Base-by-base conservation (phyloP, 176 grass and related monocot species). In the Ananas comosus region DNA sequence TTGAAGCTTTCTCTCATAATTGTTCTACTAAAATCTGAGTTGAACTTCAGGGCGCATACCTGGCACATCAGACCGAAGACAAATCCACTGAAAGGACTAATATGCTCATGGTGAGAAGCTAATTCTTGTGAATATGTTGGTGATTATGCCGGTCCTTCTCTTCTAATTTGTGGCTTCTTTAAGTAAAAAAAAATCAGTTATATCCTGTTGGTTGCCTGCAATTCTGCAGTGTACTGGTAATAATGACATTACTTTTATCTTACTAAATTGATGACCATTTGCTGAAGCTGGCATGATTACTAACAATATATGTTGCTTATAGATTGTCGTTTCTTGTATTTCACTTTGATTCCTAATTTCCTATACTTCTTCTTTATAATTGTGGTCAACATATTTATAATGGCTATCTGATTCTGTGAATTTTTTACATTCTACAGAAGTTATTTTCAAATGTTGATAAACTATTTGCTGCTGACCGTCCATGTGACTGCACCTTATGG, bases 51-150 rank as follows among this genome's bases (percentile, higher is more conserved):
- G 83, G 83, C 58, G 83, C 92, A 83, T 96, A 92, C 87, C 70
- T 96, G 70, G 73, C 79, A 69, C 69, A 89, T 78, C 88, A 87
- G 64, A 79, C 67, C 27, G 89, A 86, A 78, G 42, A 51, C 59
- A 78, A 64, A 64, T 67, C 73, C 75, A 70, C 63, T 71, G 72
- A 78, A 69, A 82, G 24, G 14, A 59, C 66, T 74, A 67, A 75
- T 68, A 89, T 96, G 92, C 86, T 96, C 48, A 87, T 96, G 92
- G 92, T 96, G 75, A 76, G 81, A 86, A 80, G 16, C 56, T 61
- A n/a, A 18, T 61, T 61, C 10, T 9, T 21, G n/a, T 22, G 16
- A 18, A 61, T 9, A 61, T 61, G 10, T 61, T 10, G 3, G 21
- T 61, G 17, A 61, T 61, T 61, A 18, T 19, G 9, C 22, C 21